phyloP scores from a whole-genome alignment of 1,284 basidiomycete genomes.

The Singerocomus rubriflavus region DNA sequence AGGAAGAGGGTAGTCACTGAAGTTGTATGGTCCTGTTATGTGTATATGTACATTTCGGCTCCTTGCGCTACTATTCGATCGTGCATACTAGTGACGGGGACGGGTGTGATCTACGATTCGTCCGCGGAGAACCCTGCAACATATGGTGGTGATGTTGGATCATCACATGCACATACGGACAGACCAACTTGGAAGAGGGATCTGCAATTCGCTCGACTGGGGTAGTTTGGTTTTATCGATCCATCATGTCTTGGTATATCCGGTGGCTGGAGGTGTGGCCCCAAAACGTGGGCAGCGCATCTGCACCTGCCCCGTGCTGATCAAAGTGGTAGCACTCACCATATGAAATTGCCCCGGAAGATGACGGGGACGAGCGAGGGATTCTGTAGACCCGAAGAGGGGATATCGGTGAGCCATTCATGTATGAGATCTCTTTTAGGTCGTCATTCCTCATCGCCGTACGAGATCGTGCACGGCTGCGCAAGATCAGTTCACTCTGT shows the following conservation, averaged over 20 bases:
- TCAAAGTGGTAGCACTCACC: neutral
- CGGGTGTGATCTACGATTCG: neutral
- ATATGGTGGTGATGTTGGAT: neutral
- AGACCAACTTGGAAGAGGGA: slow-evolving; percentile 1
- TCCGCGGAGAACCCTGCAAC: slow-evolving; percentile 5
- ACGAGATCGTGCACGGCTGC: neutral
- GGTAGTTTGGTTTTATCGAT: neutral
- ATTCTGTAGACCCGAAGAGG: neutral
- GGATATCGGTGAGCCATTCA: neutral
- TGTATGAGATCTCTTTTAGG: neutral
- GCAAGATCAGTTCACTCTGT: slow-evolving; percentile 4
- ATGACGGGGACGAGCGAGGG: neutral
- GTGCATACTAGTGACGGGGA: neutral
- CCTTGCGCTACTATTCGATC: too few relatives aligned
- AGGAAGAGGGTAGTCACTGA: neutral
- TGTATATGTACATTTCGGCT: too few relatives aligned
- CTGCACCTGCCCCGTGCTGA: neutral
- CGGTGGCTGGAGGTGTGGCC: neutral
- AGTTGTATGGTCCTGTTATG: slow-evolving; percentile 27
- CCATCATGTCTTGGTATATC: neutral
- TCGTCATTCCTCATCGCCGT: slow-evolving; percentile 8
- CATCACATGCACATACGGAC: neutral
- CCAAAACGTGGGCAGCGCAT: neutral
- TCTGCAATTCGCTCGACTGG: neutral
- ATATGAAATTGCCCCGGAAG: slow-evolving; percentile 2